phyloP scores from a whole-genome alignment of 2,329 filamentous ascomycete genomes.

The Sclerotinia subarctica region DNA sequence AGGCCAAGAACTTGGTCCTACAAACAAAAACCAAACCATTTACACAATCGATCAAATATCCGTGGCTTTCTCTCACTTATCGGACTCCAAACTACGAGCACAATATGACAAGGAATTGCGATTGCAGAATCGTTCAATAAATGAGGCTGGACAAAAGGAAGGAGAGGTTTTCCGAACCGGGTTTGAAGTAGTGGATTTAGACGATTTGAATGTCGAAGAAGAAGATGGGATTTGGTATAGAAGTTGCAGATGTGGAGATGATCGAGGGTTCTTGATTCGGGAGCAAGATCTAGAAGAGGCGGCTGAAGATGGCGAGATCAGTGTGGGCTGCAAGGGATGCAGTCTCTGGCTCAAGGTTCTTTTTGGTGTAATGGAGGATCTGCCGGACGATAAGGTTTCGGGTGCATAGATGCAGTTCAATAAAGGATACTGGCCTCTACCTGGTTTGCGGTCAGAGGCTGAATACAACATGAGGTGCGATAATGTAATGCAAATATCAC shows the following conservation, averaged over 20 bases:
- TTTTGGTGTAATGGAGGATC: constrained; percentile 53
- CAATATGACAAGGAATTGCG: constrained; percentile 54
- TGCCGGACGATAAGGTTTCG: constrained; percentile 14
- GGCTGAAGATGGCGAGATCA: constrained; percentile 55
- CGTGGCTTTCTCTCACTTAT: constrained; percentile 55
- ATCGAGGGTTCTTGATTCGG: constrained; percentile 55
- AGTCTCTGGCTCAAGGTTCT: constrained; percentile 64
- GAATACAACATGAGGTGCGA: constrained; percentile 1
- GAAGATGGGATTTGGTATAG: constrained; percentile 49
- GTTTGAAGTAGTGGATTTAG: constrained; percentile 62
- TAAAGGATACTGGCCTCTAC: neutral
- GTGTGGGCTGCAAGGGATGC: constrained; percentile 64
- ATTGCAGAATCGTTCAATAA: constrained; percentile 23
- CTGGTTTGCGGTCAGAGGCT: constrained; percentile 5
- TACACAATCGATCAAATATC: constrained; percentile 64
- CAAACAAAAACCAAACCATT: constrained; percentile 22
- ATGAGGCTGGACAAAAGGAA: constrained; percentile 23
- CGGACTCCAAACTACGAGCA: constrained; percentile 46
- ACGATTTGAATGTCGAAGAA: constrained; percentile 58
- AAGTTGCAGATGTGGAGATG: constrained; percentile 62
- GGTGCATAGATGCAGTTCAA: constrained; percentile 14
- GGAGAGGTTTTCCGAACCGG: constrained; percentile 51
- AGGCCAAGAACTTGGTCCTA: constrained; percentile 16
- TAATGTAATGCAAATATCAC: neutral
- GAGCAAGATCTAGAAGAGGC: constrained; percentile 60